phyloP scores from a whole-genome alignment of 768 basidiomycete genomes.

The Termitomyces sp. region DNA sequence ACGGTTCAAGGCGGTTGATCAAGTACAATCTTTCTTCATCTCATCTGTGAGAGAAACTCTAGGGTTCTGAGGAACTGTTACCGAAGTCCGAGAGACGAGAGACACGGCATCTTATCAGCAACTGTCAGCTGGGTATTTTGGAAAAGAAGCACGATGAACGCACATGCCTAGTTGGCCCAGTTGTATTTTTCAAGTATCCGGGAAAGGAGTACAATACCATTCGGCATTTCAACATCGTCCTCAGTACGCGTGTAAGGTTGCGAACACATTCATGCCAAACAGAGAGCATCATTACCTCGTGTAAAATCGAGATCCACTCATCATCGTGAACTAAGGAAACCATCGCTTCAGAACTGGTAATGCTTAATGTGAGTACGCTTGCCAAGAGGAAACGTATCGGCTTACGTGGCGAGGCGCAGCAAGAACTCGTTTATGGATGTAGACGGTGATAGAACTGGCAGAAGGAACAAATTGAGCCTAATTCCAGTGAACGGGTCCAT shows the following conservation, averaged over 20 bases:
- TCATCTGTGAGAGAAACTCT: not conserved
- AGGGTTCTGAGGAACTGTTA: not conserved
- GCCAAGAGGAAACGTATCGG: not conserved
- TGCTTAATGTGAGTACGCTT: not conserved
- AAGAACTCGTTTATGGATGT: constrained; percentile 10
- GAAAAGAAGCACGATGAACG: not conserved
- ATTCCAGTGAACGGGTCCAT: not conserved
- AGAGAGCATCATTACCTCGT: constrained; percentile 4
- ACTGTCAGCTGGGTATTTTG: not conserved
- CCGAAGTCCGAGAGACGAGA: not conserved
- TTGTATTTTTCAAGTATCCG: constrained; percentile 1
- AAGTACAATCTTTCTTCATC: not conserved
- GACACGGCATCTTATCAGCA: not conserved
- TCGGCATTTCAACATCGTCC: constrained; percentile 1
- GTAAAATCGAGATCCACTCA: constrained; percentile 11
- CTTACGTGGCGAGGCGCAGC: constrained; percentile 8
- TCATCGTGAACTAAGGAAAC: constrained; percentile 15
- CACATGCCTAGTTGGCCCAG: not conserved
- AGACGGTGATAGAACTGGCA: constrained; percentile 12
- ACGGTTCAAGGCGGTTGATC: not conserved
- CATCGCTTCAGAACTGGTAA: constrained; percentile 4
- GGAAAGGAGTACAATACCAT: constrained; percentile 1
- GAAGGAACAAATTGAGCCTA: not conserved
- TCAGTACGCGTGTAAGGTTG: not conserved
- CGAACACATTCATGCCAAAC: not conserved